Evolutionary conservation across 352 stramenopile species (phyloP), one percentile per base, ranked within the genome.

Genomic region (Pythium diclinum): DNA sequence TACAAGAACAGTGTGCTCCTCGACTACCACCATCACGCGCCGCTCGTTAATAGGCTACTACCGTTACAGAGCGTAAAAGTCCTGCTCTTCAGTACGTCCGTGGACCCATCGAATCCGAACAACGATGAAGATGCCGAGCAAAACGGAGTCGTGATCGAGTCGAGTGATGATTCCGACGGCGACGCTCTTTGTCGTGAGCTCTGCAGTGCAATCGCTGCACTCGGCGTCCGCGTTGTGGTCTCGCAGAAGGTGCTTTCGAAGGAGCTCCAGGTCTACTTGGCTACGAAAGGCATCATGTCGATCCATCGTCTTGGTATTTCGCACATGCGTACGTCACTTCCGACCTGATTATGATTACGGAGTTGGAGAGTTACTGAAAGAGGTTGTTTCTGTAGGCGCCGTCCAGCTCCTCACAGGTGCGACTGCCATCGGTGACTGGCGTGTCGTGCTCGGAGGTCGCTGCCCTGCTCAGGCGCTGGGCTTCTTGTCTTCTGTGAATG

Each of bases 61-160:
- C 70, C 67, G 2, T 40, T 80, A 5, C 48, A 17, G 16, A 72
- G 83, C 10, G 63, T 65, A 21, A 59, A 34, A 0, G 67, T 89
- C 4, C 73, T 79, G 16, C 72, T 89, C 8, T 89, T 89, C 61
- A 77, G 80, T 48, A 75, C 86, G 60, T 85, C 81, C 3, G 74
- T 88, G 19, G 78, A 87, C n/a, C 73, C 74, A 9, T 58, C 67
- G 6, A 21, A 21, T 14, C 61, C 25, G 25, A 28, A 76, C 0
- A 54, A 63, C 0, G 40, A 72, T 6, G 61, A 59, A 30, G 32
- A 52, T 21, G 32, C 65, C 8, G 52, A 58, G 11, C 1, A 5
- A 16, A 56, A 14, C 19, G 62, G 23, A 48, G 28, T 36, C 42
- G 5, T 25, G 5, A 5, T 49, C 42, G 17, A 49, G 16, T 49